Conservation (phyloP, 345 rosid genomes). For the Pistacia vera region DNA sequence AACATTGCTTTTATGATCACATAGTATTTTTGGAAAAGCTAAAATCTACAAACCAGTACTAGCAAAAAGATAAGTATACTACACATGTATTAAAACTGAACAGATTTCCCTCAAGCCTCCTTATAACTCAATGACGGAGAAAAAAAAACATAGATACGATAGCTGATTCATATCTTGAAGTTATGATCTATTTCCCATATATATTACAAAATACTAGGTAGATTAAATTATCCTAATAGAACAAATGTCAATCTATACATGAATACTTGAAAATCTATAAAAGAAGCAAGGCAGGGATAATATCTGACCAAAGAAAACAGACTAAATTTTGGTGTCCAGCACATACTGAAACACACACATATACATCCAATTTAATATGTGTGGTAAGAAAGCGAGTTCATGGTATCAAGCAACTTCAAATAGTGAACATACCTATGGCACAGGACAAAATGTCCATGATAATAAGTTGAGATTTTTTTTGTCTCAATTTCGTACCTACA, state of each 20-base stretch:
- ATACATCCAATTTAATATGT: not conserved
- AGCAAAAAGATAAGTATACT: not conserved
- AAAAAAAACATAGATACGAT: too few relatives aligned
- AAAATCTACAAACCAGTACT: not conserved
- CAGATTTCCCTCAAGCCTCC: not conserved
- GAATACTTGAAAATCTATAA: too few relatives aligned
- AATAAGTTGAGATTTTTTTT: slow-evolving; percentile 70
- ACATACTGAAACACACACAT: too few relatives aligned
- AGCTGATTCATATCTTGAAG: too few relatives aligned
- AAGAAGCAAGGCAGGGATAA: too few relatives aligned
- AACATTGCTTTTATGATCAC: not conserved
- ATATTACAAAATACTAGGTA: too few relatives aligned
- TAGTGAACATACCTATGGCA: slow-evolving; percentile 44
- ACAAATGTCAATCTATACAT: too few relatives aligned
- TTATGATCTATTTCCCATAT: too few relatives aligned
- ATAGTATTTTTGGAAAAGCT: not conserved
- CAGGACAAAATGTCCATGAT: slow-evolving; percentile 95
- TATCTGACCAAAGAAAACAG: too few relatives aligned
- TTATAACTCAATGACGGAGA: too few relatives aligned
- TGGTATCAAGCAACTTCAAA: not conserved
- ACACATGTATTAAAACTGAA: not conserved
- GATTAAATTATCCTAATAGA: too few relatives aligned
- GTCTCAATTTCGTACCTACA: slow-evolving; percentile 71
- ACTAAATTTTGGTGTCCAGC: too few relatives aligned
- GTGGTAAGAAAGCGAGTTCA: not conserved